Conservation (phyloP, 1,284 basidiomycete genomes). For the Heliocybe sulcata region DNA sequence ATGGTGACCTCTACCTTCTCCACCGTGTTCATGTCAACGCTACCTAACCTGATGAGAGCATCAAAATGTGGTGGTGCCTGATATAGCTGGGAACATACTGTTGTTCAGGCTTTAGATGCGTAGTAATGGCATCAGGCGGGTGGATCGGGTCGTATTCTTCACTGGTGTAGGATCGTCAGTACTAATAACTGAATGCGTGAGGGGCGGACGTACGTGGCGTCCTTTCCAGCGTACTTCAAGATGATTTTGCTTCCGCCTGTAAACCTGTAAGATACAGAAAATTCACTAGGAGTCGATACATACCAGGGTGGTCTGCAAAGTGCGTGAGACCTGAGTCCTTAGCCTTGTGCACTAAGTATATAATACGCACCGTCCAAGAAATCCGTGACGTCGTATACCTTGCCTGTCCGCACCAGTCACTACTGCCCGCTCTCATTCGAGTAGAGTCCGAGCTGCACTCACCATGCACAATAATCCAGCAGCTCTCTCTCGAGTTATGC, state of each 20-base stretch:
- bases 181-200: slow-evolving; percentile 56
- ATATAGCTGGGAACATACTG: slow-evolving; percentile 38
- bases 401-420: slow-evolving; percentile 28
- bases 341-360: background rate
- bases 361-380: slow-evolving; percentile 47
- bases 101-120: slow-evolving; percentile 72
- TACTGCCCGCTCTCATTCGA: background rate
- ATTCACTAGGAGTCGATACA: slow-evolving; percentile 3
- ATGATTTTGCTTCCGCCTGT: slow-evolving; percentile 40
- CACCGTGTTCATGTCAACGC: slow-evolving; percentile 59
- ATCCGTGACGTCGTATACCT: slow-evolving; percentile 68
- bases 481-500: slow-evolving; percentile 64
- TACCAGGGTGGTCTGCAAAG: slow-evolving; percentile 39
- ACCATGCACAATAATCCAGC: slow-evolving; percentile 75
- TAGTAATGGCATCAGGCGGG: slow-evolving; percentile 82
- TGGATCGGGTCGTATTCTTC: slow-evolving; percentile 85
- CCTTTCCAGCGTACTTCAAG: slow-evolving; percentile 67
- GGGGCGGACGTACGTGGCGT: slow-evolving; percentile 50
- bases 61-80: background rate
- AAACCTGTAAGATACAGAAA: background rate
- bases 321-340: background rate
- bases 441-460: slow-evolving; percentile 10
- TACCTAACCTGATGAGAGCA: slow-evolving; percentile 45
- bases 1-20: slow-evolving; percentile 46
- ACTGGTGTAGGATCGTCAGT: slow-evolving; percentile 19